Conservation (phyloP, 805 yeast genomes). For the Tetrapisispora taiwanensis region DNA sequence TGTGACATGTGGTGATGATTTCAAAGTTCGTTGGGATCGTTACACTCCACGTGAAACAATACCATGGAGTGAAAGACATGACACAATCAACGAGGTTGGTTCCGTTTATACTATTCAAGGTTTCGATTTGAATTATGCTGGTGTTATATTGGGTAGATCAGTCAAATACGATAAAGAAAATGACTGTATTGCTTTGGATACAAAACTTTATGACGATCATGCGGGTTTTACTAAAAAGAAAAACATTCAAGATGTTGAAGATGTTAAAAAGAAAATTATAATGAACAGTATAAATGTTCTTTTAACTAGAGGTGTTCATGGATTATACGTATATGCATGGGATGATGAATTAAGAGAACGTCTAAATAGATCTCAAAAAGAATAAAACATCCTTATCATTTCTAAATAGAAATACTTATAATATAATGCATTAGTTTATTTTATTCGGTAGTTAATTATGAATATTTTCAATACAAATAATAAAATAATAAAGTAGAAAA, state of each 20-base stretch:
- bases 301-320: conserved; percentile 38
- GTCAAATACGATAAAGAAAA: conserved; percentile 31
- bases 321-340: conserved; percentile 36
- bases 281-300: conserved; percentile 37
- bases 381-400: not conserved
- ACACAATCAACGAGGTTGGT: conserved; percentile 39
- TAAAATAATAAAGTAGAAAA: too few species aligned
- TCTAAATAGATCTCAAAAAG: conserved; percentile 13
- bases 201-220: conserved; percentile 35
- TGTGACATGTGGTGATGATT: conserved; percentile 35
- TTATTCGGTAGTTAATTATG: too few species aligned
- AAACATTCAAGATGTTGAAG: conserved; percentile 30
- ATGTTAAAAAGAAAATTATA: conserved; percentile 33
- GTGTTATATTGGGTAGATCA: conserved; percentile 36
- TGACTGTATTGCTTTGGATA: conserved; percentile 29
- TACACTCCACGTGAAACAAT: conserved; percentile 32
- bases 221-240: conserved; percentile 38
- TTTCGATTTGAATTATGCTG: conserved; percentile 39
- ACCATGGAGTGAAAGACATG: conserved; percentile 40
- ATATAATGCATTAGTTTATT: too few species aligned
- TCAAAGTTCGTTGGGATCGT: conserved; percentile 39
- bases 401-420: too few species aligned
- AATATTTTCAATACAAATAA: too few species aligned
- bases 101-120: conserved; percentile 41
- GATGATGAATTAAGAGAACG: conserved; percentile 32